Evolutionary conservation across 345 rosid species (phyloP), one percentile per base, ranked within the genome.

Genomic region (Eucalyptus pauciflora): DNA sequence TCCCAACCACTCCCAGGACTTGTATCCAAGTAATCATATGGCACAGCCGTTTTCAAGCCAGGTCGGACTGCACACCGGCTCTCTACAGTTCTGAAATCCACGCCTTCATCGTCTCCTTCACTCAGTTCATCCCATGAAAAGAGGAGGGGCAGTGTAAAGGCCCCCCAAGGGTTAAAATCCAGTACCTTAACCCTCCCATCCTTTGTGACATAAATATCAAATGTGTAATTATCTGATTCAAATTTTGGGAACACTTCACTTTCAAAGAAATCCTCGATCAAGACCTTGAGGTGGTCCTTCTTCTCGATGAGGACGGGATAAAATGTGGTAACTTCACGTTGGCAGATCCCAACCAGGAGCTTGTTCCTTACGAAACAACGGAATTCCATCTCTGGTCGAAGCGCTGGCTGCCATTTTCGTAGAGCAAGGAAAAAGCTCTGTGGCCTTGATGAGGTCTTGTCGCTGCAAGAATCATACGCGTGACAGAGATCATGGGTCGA

Each of bases 131-230:
- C 97, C 99, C 98, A 95, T 5, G 94, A 92, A 89, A 92, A 96
- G 88, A 96, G 93, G 88, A 96, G 91, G 16, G 98, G 94, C 92
- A 96, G 93, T 1, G 98, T 96, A 81, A 95, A 96, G 13, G 93
- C 96, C 88, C 94, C 95, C 99, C 99, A 96, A 10, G 96, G 95
- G 91, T 96, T 97, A 89, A 97, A 97, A 92, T 97, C 99, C 85
- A 96, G 33, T 4, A 96, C 56, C 94, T 95, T 96, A 37, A 94
- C 94, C 67, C 87, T 92, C 49, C 89, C 94, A 89, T 95, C 94
- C 48, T 87, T 90, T 0, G 92, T 94, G 50, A 95, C 93, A 88
- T 96, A 96, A 37, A 96, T 94, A 91, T 97, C 99, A 88, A 96
- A 96, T 8, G 95, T 86, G 88, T 95, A 97, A 17, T 89, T 86